A percentile compares a stretch with the other conserved stretches of the same genome.
phyloP scores from a whole-genome alignment of 108 stramenopile genomes.

The Aureococcus anophagefferens region DNA sequence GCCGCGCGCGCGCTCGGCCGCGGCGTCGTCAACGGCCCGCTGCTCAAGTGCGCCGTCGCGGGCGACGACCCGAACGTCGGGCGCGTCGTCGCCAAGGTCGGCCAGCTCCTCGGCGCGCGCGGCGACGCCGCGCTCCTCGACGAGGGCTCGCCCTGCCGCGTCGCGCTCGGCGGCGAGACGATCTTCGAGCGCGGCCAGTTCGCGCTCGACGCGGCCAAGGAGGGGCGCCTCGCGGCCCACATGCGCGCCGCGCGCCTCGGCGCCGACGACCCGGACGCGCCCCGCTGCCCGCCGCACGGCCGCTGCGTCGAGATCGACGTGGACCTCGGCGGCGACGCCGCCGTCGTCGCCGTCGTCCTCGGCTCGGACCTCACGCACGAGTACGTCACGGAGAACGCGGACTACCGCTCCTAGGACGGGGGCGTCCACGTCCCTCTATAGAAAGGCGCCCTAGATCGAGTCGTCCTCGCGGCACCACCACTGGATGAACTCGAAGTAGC shows the following conservation, averaged over 20 bases:
- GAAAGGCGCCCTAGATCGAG: too few relatives aligned
- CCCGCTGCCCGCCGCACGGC: slow-evolving; percentile 64
- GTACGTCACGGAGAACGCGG: slow-evolving; percentile 91
- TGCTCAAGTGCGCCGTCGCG: slow-evolving; percentile 89
- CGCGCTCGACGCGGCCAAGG: slow-evolving; percentile 76
- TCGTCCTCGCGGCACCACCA: background rate
- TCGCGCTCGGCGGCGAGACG: slow-evolving; percentile 69
- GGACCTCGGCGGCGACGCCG: slow-evolving; percentile 47
- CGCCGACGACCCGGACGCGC: slow-evolving; percentile 31
- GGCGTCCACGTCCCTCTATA: too few relatives aligned
- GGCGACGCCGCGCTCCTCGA: slow-evolving; percentile 7
- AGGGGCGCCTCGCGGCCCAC: slow-evolving; percentile 71
- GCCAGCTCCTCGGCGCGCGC: slow-evolving; percentile 65
- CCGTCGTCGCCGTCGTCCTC: slow-evolving; percentile 52
- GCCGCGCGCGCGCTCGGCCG: slow-evolving; percentile 73
- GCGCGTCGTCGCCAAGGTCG: slow-evolving; percentile 85
- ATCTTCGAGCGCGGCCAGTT: slow-evolving; percentile 85
- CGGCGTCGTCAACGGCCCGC: slow-evolving; percentile 77
- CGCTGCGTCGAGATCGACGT: slow-evolving; percentile 74
- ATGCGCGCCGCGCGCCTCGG: slow-evolving; percentile 73
- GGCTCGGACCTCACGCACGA: slow-evolving; percentile 89
- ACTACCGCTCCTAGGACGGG: slow-evolving; percentile 72
- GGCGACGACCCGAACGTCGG: slow-evolving; percentile 99
- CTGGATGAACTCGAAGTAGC: background rate
- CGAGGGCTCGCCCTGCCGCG: slow-evolving; percentile 9